Evolutionary conservation across 768 basidiomycete species (phyloP).

Genomic region (Piloderma croceum): DNA sequence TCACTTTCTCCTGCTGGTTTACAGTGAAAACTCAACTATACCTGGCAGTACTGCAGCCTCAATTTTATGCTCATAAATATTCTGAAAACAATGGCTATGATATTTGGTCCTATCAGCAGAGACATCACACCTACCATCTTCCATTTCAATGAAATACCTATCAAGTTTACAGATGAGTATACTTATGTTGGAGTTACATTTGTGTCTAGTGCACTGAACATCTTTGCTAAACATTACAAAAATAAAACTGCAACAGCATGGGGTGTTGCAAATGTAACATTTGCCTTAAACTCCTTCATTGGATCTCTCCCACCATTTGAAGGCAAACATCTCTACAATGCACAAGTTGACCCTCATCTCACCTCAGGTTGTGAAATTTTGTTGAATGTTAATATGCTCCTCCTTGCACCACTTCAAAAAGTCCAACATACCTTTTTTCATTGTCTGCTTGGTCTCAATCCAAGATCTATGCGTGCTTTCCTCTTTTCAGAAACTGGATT

Average conservation of each 20-base stretch:
- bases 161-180: slow-evolving; percentile 5
- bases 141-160: slow-evolving; percentile 1
- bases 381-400: slow-evolving; percentile 8
- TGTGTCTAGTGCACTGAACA: slow-evolving; percentile 2
- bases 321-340: slow-evolving; percentile 16
- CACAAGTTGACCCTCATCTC: slow-evolving; percentile 19
- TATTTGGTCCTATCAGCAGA: slow-evolving; percentile 12
- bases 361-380: slow-evolving; percentile 18
- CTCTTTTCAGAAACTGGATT: slow-evolving; percentile 24
- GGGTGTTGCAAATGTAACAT: slow-evolving; percentile 11
- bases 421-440: slow-evolving; percentile 19
- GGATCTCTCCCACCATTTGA: slow-evolving; percentile 14
- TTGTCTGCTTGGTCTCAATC: slow-evolving; percentile 17
- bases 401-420: slow-evolving; percentile 7
- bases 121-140: not conserved
- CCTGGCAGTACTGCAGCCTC: slow-evolving; percentile 16
- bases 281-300: slow-evolving; percentile 12
- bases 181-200: slow-evolving; percentile 14
- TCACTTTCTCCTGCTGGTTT: slow-evolving; percentile 14
- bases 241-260: slow-evolving; percentile 14
- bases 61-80: slow-evolving; percentile 25
- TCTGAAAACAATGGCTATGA: slow-evolving; percentile 17
- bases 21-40: slow-evolving; percentile 13
- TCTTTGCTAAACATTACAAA: slow-evolving; percentile 13
- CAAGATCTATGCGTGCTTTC: slow-evolving; percentile 8